Evolutionary conservation across 2,329 filamentous ascomycete genomes (phyloP).

Genomic region (Talaromyces sp.): DNA sequence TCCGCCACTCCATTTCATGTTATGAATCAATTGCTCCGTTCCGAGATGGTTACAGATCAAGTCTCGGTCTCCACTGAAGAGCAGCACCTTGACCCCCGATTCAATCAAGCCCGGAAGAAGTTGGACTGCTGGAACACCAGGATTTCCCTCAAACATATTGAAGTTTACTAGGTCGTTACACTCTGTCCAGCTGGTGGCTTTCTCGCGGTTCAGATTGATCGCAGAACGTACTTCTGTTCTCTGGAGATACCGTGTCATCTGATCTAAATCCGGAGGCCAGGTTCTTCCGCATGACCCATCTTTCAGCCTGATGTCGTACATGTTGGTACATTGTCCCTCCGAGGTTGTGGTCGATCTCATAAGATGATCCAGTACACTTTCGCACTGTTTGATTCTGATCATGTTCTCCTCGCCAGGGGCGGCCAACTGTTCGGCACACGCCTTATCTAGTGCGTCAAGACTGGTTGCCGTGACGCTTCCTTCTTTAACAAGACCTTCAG

Average conservation of each 20-base stretch:
- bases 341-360: conserved; percentile 58
- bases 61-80: conserved; percentile 92
- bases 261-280: conserved; percentile 82
- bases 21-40: conserved; percentile 84
- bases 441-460: conserved; percentile 63
- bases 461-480: conserved; percentile 59
- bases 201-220: conserved; percentile 75
- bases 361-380: conserved; percentile 68
- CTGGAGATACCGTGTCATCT: conserved; percentile 78
- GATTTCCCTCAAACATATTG: conserved; percentile 66
- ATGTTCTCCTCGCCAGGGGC: conserved; percentile 54
- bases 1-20: conserved; percentile 85
- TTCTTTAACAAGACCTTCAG: conserved; percentile 65
- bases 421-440: conserved; percentile 60
- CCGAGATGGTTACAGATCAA: conserved; percentile 96
- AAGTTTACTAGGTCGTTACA: conserved; percentile 74
- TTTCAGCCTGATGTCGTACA: conserved; percentile 85
- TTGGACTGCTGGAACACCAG: conserved; percentile 61
- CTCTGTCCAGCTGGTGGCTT: conserved; percentile 84
- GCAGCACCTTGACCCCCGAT: conserved; percentile 65
- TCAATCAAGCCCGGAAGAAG: conserved; percentile 74
- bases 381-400: conserved; percentile 68
- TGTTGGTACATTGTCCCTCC: conserved; percentile 70
- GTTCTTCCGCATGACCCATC: conserved; percentile 91
- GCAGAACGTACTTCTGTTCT: conserved; percentile 72